These are phyloP conservation scores for Melastoma candidum DNA, from an alignment of 441 rosid genomes.

Conservation along the genomic window DNA sequence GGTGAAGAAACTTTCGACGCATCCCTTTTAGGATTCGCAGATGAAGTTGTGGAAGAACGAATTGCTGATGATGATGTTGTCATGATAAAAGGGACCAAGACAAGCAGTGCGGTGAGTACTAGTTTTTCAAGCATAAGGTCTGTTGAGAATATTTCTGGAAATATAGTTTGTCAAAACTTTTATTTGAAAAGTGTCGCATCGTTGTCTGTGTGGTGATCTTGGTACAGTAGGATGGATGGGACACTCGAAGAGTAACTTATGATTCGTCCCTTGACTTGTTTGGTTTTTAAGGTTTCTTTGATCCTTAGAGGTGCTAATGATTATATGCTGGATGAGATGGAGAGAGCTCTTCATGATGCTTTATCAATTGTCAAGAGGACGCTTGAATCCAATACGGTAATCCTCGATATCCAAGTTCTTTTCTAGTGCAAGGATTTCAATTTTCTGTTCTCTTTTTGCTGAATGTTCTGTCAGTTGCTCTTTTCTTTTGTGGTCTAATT, in stretches of 20 bases:
- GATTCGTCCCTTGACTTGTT: slow-evolving; percentile 1
- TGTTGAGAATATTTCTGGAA: not conserved
- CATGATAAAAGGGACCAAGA: slow-evolving; percentile 88
- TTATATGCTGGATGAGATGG: slow-evolving; percentile 99
- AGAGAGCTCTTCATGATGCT: slow-evolving; percentile 89
- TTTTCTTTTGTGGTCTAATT: too few species aligned
- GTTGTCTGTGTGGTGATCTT: too few species aligned
- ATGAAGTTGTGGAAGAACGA: slow-evolving; percentile 91
- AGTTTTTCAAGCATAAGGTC: not conserved
- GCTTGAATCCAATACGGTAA: slow-evolving; percentile 86
- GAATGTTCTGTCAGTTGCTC: too few species aligned
- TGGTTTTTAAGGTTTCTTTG: slow-evolving; percentile 60
- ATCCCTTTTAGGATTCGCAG: slow-evolving; percentile 73
- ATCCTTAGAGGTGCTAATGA: slow-evolving; percentile 97
- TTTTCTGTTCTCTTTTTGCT: too few species aligned
- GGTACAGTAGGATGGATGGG: too few species aligned
- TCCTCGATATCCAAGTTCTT: not conserved
- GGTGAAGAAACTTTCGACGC: slow-evolving; percentile 97
- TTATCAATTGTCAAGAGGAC: slow-evolving; percentile 89
- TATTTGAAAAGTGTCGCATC: too few species aligned
- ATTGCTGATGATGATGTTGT: slow-evolving; percentile 94
- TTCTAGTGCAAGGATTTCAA: too few species aligned
- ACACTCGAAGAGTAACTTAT: too few species aligned
- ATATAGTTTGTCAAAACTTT: too few species aligned
- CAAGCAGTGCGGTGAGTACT: slow-evolving; percentile 63